Percentiles rank a stretch among this genome's conserved stretches.
Conservation (phyloP, 345 rosid genomes). For the Hibiscus tridactylites region DNA sequence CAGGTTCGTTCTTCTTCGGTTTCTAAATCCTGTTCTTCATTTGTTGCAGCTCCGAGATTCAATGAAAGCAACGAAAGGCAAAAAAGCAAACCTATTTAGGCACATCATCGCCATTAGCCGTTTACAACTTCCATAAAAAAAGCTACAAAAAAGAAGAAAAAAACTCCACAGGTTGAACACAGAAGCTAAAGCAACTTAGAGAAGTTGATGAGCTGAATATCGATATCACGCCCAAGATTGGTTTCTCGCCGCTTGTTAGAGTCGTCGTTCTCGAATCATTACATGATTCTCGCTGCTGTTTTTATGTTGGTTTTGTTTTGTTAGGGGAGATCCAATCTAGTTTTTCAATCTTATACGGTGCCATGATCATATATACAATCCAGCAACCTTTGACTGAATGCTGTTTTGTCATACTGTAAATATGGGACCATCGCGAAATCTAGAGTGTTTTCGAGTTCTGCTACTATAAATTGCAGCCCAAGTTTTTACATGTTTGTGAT, state of each 20-base stretch:
- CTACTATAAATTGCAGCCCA: conserved; percentile 19
- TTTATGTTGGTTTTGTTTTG: conserved; percentile 13
- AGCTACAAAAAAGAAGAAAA: conserved; percentile 8
- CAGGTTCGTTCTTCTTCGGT: not conserved
- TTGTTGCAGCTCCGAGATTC: conserved; percentile 54
- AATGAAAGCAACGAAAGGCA: conserved; percentile 48
- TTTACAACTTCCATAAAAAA: conserved; percentile 10
- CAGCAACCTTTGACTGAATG: conserved; percentile 30
- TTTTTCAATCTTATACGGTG: conserved; percentile 15
- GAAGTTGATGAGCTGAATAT: conserved; percentile 19
- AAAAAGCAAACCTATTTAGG: conserved; percentile 46
- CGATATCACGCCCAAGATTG: conserved; percentile 8
- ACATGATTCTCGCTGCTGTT: conserved; percentile 16
- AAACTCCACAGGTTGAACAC: conserved; percentile 16
- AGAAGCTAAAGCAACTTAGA: conserved; percentile 20
- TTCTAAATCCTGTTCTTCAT: conserved; percentile 7
- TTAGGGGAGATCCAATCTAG: conserved; percentile 29
- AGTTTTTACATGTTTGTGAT: conserved; percentile 12
- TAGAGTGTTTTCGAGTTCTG: conserved; percentile 36
- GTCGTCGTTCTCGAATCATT: conserved; percentile 14
- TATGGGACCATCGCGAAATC: conserved; percentile 34
- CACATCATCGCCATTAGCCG: not conserved
- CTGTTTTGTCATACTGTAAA: conserved; percentile 53
- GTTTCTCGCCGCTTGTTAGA: conserved; percentile 18
- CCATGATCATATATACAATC: conserved; percentile 20